Percentiles rank a stretch among this genome's conserved stretches.
phyloP scores from a whole-genome alignment of 1,284 basidiomycete genomes.

The Malassezia sympodialis region DNA sequence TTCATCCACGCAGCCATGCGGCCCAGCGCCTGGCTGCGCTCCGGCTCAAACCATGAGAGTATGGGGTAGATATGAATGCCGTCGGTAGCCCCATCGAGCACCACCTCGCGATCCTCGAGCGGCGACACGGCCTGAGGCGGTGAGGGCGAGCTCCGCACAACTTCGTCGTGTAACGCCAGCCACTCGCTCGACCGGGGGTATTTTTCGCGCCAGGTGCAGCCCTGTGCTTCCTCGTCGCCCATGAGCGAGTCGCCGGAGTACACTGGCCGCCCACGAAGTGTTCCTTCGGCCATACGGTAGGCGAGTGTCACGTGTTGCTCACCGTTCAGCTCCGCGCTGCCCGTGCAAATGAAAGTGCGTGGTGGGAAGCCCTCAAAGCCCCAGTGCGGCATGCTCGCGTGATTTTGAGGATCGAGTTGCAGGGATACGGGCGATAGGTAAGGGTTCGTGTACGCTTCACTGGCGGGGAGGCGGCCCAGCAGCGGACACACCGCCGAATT shows the following conservation, averaged over 20 bases:
- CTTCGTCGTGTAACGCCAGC: not conserved
- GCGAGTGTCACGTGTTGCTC: conserved; percentile 44
- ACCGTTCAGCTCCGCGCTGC: conserved; percentile 34
- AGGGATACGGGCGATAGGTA: conserved; percentile 41
- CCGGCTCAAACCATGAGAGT: conserved; percentile 42
- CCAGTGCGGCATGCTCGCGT: conserved; percentile 27
- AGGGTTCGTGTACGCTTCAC: conserved; percentile 39
- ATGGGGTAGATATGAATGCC: conserved; percentile 39
- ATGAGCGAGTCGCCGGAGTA: conserved; percentile 25
- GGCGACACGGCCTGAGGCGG: not conserved
- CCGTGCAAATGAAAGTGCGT: conserved; percentile 30
- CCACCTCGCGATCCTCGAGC: conserved; percentile 27
- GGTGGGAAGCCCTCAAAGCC: conserved; percentile 38
- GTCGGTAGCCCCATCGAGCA: conserved; percentile 37
- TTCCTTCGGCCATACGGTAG: conserved; percentile 34
- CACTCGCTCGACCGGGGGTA: conserved; percentile 21
- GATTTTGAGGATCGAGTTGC: conserved; percentile 26
- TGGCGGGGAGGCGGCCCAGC: conserved; percentile 33
- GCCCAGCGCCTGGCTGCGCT: conserved; percentile 26
- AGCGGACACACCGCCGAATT: conserved; percentile 40
- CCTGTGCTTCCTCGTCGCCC: conserved; percentile 17
- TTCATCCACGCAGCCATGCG: conserved; percentile 36
- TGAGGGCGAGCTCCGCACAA: not conserved
- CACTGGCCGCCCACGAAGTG: conserved; percentile 20
- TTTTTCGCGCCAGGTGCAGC: conserved; percentile 24